Percentiles rank a stretch among this genome's conserved stretches.
Conservation (phyloP, 345 rosid species). For the Salix suchowensis region DNA sequence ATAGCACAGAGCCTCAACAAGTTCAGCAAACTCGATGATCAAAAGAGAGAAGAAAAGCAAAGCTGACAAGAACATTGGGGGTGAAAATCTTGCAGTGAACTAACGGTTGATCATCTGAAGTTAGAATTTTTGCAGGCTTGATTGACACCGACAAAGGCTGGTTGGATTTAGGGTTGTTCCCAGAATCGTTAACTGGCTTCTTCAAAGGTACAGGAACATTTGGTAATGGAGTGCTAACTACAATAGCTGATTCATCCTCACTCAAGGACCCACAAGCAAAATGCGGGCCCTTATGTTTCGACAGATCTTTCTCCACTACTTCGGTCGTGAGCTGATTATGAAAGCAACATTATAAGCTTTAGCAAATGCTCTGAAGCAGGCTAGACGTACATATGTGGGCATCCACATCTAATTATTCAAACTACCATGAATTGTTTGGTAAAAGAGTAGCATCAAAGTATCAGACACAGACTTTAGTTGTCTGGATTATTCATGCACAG, state of each 20-base stretch:
- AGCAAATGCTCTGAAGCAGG: slow-evolving; percentile 5
- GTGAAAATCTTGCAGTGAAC: slow-evolving; percentile 22
- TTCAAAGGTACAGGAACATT: slow-evolving; percentile 41
- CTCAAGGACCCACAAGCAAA: slow-evolving; percentile 57
- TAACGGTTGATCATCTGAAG: slow-evolving; percentile 22
- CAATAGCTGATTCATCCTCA: slow-evolving; percentile 45
- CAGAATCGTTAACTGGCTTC: slow-evolving; percentile 36
- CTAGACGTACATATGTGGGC: neutral
- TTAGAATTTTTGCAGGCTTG: slow-evolving; percentile 15
- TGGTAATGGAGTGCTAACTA: slow-evolving; percentile 42
- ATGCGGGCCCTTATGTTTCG: slow-evolving; percentile 66
- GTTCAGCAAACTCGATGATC: neutral
- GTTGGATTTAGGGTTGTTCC: slow-evolving; percentile 38
- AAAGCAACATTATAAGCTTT: slow-evolving; percentile 9
- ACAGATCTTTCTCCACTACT: slow-evolving; percentile 63
- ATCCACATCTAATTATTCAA: neutral
- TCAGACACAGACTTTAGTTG: neutral
- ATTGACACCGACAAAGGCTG: slow-evolving; percentile 31
- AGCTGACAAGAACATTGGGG: neutral
- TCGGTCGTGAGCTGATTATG: slow-evolving; percentile 55
- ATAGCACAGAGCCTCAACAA: slow-evolving; percentile 45
- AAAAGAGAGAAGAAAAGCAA: neutral
- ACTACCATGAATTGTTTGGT: neutral
- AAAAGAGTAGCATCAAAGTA: neutral
- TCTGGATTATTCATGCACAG: neutral